phyloP scores from a whole-genome alignment of 495 filamentous ascomycete species.

The Cercophora sp. region DNA sequence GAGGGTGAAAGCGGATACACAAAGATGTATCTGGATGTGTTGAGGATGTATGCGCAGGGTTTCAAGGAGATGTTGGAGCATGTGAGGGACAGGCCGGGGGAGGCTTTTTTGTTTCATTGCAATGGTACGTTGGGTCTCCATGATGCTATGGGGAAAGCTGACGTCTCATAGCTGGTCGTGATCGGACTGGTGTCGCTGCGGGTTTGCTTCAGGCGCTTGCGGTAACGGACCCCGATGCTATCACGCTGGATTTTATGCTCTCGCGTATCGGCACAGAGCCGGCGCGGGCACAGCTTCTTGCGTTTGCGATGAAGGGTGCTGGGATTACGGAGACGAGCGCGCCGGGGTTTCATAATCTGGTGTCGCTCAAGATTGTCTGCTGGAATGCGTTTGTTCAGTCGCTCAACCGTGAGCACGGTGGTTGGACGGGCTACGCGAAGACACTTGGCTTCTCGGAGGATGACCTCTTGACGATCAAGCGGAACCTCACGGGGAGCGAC shows the following conservation, averaged over 20 bases:
- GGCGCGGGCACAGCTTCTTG: constrained; percentile 38
- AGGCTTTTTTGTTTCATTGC: constrained; percentile 43
- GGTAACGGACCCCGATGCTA: constrained; percentile 39
- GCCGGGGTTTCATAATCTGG: constrained; percentile 41
- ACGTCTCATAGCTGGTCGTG: constrained; percentile 49
- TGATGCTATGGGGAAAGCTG: background rate
- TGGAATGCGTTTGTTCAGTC: constrained; percentile 40
- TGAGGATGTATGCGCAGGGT: constrained; percentile 32
- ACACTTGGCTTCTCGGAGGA: constrained; percentile 37
- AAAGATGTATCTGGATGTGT: constrained; percentile 40
- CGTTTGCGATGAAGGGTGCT: constrained; percentile 33
- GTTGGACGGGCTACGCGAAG: constrained; percentile 42
- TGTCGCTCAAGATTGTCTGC: constrained; percentile 28
- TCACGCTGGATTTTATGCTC: constrained; percentile 51
- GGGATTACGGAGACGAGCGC: constrained; percentile 24
- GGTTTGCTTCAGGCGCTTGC: constrained; percentile 55
- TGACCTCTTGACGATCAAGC: constrained; percentile 39
- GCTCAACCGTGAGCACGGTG: constrained; percentile 35
- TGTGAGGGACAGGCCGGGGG: constrained; percentile 27
- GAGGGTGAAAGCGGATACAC: constrained; percentile 38
- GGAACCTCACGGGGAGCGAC: constrained; percentile 27
- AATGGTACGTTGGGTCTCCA: constrained; percentile 45
- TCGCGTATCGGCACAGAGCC: constrained; percentile 46
- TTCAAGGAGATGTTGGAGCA: constrained; percentile 37
- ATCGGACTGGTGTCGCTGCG: constrained; percentile 60